phyloP scores from a whole-genome alignment of 83 land plant genomes.

The Diphasiastrum complanatum region DNA sequence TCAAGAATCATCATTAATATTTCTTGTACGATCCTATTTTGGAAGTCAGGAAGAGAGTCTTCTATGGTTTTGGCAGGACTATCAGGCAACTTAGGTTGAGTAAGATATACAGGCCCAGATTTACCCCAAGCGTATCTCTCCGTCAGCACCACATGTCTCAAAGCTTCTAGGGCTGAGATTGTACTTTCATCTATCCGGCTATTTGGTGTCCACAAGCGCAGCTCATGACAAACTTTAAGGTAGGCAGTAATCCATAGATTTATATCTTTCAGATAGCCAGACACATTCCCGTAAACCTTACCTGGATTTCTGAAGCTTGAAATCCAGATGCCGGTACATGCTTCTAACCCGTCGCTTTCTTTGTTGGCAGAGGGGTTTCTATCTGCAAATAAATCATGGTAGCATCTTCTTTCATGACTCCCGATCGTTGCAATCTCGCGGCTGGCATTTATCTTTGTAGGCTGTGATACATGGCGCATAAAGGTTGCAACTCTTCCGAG shows the following conservation, averaged over 20 bases:
- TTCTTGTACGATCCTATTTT: constrained; percentile 74
- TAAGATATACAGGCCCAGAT: constrained; percentile 29
- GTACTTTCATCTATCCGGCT: constrained; percentile 35
- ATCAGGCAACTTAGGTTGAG: constrained; percentile 33
- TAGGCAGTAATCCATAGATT: constrained; percentile 70
- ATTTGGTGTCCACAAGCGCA: constrained; percentile 38
- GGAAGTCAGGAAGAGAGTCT: constrained; percentile 41
- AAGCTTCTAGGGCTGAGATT: constrained; percentile 37
- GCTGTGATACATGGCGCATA: too few species aligned
- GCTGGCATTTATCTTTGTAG: too few species aligned
- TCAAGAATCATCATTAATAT: constrained; percentile 55
- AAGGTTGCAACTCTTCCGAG: too few species aligned
- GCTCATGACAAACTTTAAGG: constrained; percentile 46
- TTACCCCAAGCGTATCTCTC: constrained; percentile 36
- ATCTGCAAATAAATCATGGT: too few species aligned
- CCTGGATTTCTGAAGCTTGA: constrained; percentile 35
- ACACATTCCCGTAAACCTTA: constrained; percentile 32
- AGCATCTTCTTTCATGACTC: too few species aligned
- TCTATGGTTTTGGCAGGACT: constrained; percentile 18
- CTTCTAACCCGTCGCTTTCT: constrained; percentile 54
- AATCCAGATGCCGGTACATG: constrained; percentile 51
- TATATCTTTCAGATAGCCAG: constrained; percentile 45
- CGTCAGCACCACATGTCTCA: constrained; percentile 39
- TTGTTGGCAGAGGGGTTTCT: too few species aligned
- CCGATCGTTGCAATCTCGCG: too few species aligned